Base-by-base conservation (phyloP, 345 rosid species). In the Gossypium sturtianum region DNA sequence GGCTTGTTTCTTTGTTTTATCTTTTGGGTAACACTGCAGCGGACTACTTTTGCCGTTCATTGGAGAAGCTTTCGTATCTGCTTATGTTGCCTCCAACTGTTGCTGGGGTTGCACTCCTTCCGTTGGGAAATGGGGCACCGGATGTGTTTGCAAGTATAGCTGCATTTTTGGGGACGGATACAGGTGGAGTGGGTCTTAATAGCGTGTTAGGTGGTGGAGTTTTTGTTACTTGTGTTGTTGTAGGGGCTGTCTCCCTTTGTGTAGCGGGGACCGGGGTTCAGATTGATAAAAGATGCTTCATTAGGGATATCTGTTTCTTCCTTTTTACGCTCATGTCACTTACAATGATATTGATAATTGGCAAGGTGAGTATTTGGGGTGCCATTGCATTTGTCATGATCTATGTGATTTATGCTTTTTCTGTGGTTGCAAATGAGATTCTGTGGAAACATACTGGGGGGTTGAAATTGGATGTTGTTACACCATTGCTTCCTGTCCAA, bases 101-200 rank as follows among this genome's bases (percentile, higher is more conserved):
- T 76, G 98, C 97, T 11, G 97, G 97, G 76, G 98, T 94, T 54
- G 70, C 97, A 0, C 89, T 94, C 8, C 97, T 94, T 77, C 98
- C 98, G 0, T 88, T 94, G 13, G 98, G 98, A 64, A 94, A 94
- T 82, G 97, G 98, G 34, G 98, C 97, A 0, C 97, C 98, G 0
- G 97, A 94, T 84, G 94, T 94, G 61, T 94, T 92, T 83, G 92
- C 97, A 0, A 94, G 97, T 80, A 92, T 94, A 70, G 97, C 98
- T 43, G 91, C 98, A 22, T 92, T 94, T 66, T 79, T 89, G 58
- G 97, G 98, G 34, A 80, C 84, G n/a, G 88, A 90, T 72, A 81
- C 90, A 6, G 95, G 97, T 23, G 93, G 82, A 45, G 97, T 94
- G 25, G 98, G 98, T 53, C 92, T 94, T 73, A 92, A 90, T 66